Evolutionary conservation across 2,329 filamentous ascomycete genomes (phyloP).

Genomic region (Aspergillus pseudoglaucus): DNA sequence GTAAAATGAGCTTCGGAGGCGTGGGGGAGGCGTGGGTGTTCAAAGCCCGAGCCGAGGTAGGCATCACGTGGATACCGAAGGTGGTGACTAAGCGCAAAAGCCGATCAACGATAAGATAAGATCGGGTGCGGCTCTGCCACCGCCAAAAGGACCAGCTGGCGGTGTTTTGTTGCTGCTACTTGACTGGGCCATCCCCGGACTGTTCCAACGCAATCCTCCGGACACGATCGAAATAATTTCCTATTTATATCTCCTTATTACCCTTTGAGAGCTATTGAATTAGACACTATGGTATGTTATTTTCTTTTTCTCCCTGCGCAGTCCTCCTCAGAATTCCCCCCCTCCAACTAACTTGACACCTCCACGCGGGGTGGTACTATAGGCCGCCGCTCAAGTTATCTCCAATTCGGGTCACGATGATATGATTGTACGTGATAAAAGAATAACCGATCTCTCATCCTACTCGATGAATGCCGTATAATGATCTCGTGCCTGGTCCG

Average conservation of each 20-base stretch:
- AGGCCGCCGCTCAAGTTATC: slow-evolving; percentile 65
- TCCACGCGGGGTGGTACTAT: slow-evolving; percentile 4
- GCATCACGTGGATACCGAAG: slow-evolving; percentile 13
- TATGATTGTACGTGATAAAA: slow-evolving; percentile 78
- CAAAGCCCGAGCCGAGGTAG: slow-evolving; percentile 13
- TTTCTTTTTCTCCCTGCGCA: background rate
- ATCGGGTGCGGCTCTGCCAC: slow-evolving; percentile 12
- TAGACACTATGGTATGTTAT: slow-evolving; percentile 18
- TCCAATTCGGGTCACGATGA: slow-evolving; percentile 90
- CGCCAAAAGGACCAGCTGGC: slow-evolving; percentile 21
- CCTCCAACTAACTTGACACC: slow-evolving; percentile 8
- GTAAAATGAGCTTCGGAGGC: background rate
- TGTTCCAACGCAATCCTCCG: background rate
- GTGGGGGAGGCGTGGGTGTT: slow-evolving; percentile 7
- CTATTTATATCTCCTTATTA: background rate
- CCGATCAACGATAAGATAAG: slow-evolving; percentile 24
- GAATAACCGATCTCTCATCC: background rate
- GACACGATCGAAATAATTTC: background rate
- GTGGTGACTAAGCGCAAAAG: slow-evolving; percentile 1
- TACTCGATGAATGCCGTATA: background rate
- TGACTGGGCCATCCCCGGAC: slow-evolving; percentile 5
- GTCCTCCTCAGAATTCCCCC: slow-evolving; percentile 1
- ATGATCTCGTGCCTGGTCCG: background rate
- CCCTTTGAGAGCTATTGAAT: slow-evolving; percentile 5
- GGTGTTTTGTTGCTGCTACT: slow-evolving; percentile 14